Evolutionary conservation across 2,329 filamentous ascomycete species (phyloP).

Genomic region (Alternaria hordeiaustralica): DNA sequence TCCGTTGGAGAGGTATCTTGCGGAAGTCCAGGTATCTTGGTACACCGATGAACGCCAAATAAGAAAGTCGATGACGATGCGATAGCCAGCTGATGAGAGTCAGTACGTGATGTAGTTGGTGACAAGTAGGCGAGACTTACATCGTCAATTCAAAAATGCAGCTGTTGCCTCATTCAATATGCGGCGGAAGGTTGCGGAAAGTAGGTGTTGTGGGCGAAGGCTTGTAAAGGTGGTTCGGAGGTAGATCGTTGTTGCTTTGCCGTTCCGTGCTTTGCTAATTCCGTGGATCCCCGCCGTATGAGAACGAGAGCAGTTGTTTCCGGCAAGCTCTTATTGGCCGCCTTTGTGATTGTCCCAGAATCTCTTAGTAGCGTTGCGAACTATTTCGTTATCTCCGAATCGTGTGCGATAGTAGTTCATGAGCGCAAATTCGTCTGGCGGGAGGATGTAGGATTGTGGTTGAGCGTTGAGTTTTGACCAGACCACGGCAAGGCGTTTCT

Average conservation of each 20-base stretch:
- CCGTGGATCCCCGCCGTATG: neutral
- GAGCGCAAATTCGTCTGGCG: conserved; percentile 78
- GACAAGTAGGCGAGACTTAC: neutral
- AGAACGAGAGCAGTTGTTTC: neutral
- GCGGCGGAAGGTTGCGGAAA: neutral
- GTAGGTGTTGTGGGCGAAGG: neutral
- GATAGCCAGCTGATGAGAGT: conserved; percentile 3
- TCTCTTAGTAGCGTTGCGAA: conserved; percentile 61
- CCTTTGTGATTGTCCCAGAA: conserved; percentile 61
- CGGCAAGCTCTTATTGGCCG: conserved; percentile 22
- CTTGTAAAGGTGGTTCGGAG: neutral
- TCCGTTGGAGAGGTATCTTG: conserved; percentile 40
- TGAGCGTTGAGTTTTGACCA: conserved; percentile 71
- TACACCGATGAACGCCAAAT: conserved; percentile 12
- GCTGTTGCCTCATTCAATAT: neutral
- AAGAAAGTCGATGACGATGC: conserved; percentile 7
- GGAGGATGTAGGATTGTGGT: conserved; percentile 75
- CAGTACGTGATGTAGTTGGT: neutral
- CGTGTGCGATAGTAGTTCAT: conserved; percentile 84
- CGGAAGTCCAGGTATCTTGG: conserved; percentile 10
- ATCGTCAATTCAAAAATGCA: conserved; percentile 2
- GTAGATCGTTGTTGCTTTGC: neutral
- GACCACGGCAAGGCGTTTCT: conserved; percentile 63
- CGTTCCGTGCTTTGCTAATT: neutral
- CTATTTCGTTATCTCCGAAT: conserved; percentile 61